A percentile compares a stretch with the other conserved stretches of the same genome.
These are phyloP conservation scores for Solanum appendiculatum DNA, from an alignment of 257 asterid genomes.

Conservation along the genomic window DNA sequence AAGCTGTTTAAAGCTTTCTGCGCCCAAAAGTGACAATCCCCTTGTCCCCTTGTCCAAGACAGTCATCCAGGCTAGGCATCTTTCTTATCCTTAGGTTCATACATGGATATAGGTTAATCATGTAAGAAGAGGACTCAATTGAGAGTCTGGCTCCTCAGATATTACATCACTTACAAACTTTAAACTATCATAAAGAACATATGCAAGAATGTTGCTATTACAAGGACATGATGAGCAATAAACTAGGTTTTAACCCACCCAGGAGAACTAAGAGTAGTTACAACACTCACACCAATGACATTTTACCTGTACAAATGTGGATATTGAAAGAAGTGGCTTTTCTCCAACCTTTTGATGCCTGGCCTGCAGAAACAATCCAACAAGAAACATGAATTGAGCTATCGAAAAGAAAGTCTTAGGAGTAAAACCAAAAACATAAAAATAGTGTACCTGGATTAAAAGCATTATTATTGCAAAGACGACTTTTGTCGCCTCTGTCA, in stretches of 20 bases:
- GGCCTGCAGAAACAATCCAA: constrained; percentile 38
- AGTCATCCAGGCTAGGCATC: background rate
- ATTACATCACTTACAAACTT: background rate
- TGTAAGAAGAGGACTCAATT: background rate
- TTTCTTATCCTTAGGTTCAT: background rate
- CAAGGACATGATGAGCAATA: background rate
- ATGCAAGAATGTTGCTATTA: background rate
- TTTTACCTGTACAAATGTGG: constrained; percentile 75
- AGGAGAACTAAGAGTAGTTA: background rate
- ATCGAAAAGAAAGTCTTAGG: background rate
- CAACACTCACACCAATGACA: background rate
- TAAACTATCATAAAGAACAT: background rate
- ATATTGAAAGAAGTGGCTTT: constrained; percentile 75
- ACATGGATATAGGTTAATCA: background rate
- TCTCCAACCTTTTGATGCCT: constrained; percentile 89
- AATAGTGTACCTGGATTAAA: constrained; percentile 59
- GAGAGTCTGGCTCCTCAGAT: background rate
- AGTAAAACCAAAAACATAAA: background rate
- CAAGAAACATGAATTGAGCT: background rate
- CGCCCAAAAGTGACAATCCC: background rate
- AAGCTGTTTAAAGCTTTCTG: background rate
- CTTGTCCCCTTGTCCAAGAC: background rate
- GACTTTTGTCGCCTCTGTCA: constrained; percentile 81
- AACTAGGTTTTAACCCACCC: background rate
- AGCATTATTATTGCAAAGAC: constrained; percentile 88